A percentile compares a stretch with the other conserved stretches of the same genome.
These are phyloP conservation scores for Canavalia gladiata DNA, from an alignment of 306 rosid species.

Conservation along the genomic window DNA sequence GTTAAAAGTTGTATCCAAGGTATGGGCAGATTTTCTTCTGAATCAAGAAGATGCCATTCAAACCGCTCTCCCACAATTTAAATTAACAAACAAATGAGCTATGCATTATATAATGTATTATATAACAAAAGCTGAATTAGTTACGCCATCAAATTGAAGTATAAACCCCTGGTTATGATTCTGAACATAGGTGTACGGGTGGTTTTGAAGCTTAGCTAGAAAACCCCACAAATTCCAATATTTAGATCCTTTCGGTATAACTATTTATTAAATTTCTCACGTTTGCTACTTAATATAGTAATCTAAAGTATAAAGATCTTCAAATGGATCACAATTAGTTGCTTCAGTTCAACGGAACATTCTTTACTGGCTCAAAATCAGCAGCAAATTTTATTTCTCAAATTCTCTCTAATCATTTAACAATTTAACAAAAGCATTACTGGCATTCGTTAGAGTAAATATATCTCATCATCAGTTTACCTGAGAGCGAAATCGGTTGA, in stretches of 20 bases:
- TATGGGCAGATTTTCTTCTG: slow-evolving; percentile 13
- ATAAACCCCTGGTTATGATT: neutral
- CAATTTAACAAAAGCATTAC: slow-evolving; percentile 1
- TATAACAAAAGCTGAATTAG: neutral
- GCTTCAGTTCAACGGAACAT: slow-evolving; percentile 11
- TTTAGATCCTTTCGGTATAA: neutral
- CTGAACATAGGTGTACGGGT: neutral
- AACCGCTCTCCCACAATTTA: neutral
- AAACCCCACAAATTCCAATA: neutral
- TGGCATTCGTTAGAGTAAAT: slow-evolving; percentile 6
- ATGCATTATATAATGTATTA: neutral
- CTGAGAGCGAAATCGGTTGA: slow-evolving; percentile 92
- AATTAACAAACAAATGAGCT: slow-evolving; percentile 36
- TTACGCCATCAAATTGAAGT: slow-evolving; percentile 1
- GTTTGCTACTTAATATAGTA: neutral
- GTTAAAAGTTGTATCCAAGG: slow-evolving; percentile 9
- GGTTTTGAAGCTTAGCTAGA: slow-evolving; percentile 18
- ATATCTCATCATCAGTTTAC: slow-evolving; percentile 49
- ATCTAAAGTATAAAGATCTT: neutral
- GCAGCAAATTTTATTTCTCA: slow-evolving; percentile 18
- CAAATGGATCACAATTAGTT: slow-evolving; percentile 8
- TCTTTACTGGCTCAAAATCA: neutral
- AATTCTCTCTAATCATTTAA: slow-evolving; percentile 14
- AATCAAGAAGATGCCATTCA: slow-evolving; percentile 39
- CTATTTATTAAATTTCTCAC: neutral